These are phyloP conservation scores for Pyrus pyrifolia DNA, from an alignment of 306 rosid genomes.

Conservation along the genomic window DNA sequence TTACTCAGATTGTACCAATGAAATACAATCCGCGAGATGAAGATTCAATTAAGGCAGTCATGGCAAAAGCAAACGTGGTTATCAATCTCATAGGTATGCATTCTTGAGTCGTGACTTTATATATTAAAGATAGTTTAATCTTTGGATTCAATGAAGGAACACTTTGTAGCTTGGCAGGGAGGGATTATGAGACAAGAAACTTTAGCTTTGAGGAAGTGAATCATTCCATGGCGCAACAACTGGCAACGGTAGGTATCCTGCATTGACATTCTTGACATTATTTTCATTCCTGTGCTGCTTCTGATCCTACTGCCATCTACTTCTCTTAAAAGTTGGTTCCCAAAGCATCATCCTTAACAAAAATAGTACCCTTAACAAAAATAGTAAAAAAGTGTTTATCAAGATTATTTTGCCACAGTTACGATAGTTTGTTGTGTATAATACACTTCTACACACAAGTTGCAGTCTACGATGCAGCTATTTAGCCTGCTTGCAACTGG, in stretches of 20 bases:
- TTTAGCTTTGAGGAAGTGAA: slow-evolving; percentile 92
- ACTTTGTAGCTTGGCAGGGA: slow-evolving; percentile 55
- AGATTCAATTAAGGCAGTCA: slow-evolving; percentile 85
- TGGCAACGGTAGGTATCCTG: slow-evolving; percentile 53
- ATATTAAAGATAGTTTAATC: slow-evolving; percentile 5
- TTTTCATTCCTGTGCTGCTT: not conserved
- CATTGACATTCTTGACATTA: not conserved
- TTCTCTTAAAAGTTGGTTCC: not conserved
- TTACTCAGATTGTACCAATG: slow-evolving; percentile 86
- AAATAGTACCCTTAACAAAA: not conserved
- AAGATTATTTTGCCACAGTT: not conserved
- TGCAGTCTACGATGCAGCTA: not conserved
- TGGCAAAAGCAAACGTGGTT: slow-evolving; percentile 96
- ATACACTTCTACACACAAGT: not conserved
- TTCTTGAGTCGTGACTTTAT: not conserved
- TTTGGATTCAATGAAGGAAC: slow-evolving; percentile 16
- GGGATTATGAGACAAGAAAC: slow-evolving; percentile 94
- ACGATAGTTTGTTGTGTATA: not conserved
- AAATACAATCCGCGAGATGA: slow-evolving; percentile 93
- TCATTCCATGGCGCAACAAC: slow-evolving; percentile 83
- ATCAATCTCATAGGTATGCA: slow-evolving; percentile 85
- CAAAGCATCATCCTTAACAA: not conserved
- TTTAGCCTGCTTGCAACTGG: not conserved
- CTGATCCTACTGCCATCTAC: not conserved
- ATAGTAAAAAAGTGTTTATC: not conserved